These are phyloP conservation scores for Brassica carinata DNA, from an alignment of 345 rosid species.

Conservation along the genomic window DNA sequence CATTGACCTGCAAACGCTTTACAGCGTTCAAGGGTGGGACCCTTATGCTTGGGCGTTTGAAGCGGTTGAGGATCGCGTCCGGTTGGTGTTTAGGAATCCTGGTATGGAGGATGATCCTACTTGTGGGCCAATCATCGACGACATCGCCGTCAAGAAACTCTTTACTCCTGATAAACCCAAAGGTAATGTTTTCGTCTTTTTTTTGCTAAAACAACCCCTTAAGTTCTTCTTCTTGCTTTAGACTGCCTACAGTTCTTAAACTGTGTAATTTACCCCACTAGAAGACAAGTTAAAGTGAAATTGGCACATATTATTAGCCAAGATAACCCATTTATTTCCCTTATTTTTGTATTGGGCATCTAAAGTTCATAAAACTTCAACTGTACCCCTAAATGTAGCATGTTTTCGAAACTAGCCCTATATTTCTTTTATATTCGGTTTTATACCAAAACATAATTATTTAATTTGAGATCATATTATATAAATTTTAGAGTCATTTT, in stretches of 20 bases:
- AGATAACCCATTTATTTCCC: neutral
- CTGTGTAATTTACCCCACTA: neutral
- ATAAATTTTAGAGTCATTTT: too few species aligned
- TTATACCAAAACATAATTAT: too few species aligned
- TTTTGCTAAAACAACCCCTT: neutral
- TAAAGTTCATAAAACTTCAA: neutral
- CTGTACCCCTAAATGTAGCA: too few species aligned
- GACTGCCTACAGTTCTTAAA: neutral
- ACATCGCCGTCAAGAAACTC: slow-evolving; percentile 81
- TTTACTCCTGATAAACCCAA: slow-evolving; percentile 67
- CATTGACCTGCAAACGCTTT: slow-evolving; percentile 82
- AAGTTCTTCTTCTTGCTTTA: neutral
- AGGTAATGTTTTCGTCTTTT: slow-evolving; percentile 46
- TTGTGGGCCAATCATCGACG: slow-evolving; percentile 92
- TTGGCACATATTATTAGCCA: neutral
- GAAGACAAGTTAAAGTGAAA: neutral
- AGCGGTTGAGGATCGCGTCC: slow-evolving; percentile 56
- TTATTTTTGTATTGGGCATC: neutral
- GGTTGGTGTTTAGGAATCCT: slow-evolving; percentile 64
- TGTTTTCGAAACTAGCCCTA: too few species aligned
- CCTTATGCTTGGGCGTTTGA: slow-evolving; percentile 86
- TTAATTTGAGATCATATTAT: too few species aligned
- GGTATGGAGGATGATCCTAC: slow-evolving; percentile 99
- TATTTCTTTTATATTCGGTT: too few species aligned
- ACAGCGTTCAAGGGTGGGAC: slow-evolving; percentile 96